phyloP scores from a whole-genome alignment of 163 green algal species.

The Dunaliella salina region DNA sequence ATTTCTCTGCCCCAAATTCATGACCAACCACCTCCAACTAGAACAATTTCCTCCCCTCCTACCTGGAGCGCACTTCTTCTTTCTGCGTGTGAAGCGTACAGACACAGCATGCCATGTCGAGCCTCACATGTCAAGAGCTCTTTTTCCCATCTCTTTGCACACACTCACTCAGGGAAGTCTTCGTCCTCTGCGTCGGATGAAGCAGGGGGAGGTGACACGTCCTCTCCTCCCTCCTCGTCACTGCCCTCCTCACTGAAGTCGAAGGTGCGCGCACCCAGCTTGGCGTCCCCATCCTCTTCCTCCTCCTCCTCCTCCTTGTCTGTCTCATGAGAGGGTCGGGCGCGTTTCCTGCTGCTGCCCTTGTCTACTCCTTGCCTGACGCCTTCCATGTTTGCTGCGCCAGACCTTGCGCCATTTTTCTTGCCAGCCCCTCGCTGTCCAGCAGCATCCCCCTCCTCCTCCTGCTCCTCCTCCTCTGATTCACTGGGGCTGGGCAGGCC shows the following conservation, averaged over 20 bases:
- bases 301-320: not conserved
- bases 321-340: not conserved
- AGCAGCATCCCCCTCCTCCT: too few species aligned
- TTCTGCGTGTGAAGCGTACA: too few species aligned
- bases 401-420: not conserved
- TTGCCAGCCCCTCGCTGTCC: not conserved
- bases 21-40: too few species aligned
- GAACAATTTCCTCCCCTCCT: too few species aligned
- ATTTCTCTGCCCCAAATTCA: too few species aligned
- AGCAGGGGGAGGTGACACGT: not conserved
- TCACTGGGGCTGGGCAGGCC: not conserved
- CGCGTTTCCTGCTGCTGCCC: not conserved
- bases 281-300: not conserved
- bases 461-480: not conserved
- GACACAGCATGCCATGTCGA: too few species aligned
- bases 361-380: too few species aligned
- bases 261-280: not conserved
- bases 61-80: too few species aligned
- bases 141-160: too few species aligned
- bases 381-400: not conserved
- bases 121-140: too few species aligned
- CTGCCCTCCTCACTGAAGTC: not conserved
- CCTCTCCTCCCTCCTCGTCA: not conserved
- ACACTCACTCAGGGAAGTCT: not conserved
- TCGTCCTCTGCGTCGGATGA: not conserved